Base-by-base conservation (phyloP, 108 stramenopile genomes). In the Chaetoceros muelleri region DNA sequence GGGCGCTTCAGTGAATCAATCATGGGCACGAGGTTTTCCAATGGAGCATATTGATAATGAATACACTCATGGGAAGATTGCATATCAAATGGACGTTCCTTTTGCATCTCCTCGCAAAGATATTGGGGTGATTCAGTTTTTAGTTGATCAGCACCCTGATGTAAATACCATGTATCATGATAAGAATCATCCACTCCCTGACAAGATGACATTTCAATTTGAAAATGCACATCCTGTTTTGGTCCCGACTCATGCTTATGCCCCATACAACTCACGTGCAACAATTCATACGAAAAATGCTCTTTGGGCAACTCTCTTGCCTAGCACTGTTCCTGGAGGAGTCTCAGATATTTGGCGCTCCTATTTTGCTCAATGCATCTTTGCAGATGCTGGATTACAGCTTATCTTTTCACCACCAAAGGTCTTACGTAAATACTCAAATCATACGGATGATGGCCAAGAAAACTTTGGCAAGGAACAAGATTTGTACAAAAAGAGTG, bases 261-360 rank as follows among this genome's bases (percentile, higher is more conserved):
- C 57, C 24, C 79, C 82, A 1, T 83, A 75, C 56, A 83, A 83
- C 52, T 73, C 82, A n/a, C 76, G 80, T 69, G 78, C 82, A 5
- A 80, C 82, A 0, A 45, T 80, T 2, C 70, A 67, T 61, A 49
- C 30, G 27, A 21, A 48, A 22, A 31, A 47, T 8, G 73, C 73
- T 0, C 64, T 83, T 0, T 80, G 69, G 70, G 76, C 70, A 0
- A 58, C 67, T 49, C 60, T 75, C 8, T 65, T 83, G 17, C 82
- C 79, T 24, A 53, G 71, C 1, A 69, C 79, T 7, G 82, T 83
- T 5, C 61, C 65, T 46, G 75, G 74, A 1, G 56, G 82, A 3
- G 76, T 83, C 0, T 55, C 58, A 13, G 81, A 83, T 46, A 83
- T 83, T 28, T 83, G 81, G 81, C 66, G 81, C 10, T 40, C 69